Evolutionary conservation across 768 basidiomycete genomes (phyloP), one percentile per base, ranked within the genome.

Genomic region (Lactarius indigo): DNA sequence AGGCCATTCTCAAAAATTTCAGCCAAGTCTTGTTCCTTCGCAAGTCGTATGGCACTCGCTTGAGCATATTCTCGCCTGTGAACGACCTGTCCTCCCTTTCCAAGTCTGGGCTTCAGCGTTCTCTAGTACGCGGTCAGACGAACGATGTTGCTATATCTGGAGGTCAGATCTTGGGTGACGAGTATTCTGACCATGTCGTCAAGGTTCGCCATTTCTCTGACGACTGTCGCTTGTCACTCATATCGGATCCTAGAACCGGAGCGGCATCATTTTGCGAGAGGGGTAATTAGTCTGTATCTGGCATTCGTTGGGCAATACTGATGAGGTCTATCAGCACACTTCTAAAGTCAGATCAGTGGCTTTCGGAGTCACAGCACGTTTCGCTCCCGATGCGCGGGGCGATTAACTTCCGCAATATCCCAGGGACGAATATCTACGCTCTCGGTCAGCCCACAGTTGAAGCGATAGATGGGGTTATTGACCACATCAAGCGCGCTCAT

Each of bases 181-280:
- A 99, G 75, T 98, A 94, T 80, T 94, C 93, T 3, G 91, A 92
- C 50, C 92, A 96, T 74, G 94, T 98, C 55, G 87, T 99, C 37
- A 90, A 90, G 82, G 92, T 91, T 65, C 33, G 81, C 33, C n/a
- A 8, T 47, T 56, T 60, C 20, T 5, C 15, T 39, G 17, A 50
- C 20, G 18, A 31, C 8, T 31, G 31, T 17, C n/a, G 9, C 23
- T 18, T 9, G 28, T 6, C 20, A 31, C 13, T 59, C 37, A 58
- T 59, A 66, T 35, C 23, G 31, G 17, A 41, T 66, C 52, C 64
- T 72, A 95, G 88, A 91, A 95, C 73, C 90, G 97, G 13, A 89
- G 87, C 65, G 97, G 97, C 0, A 93, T 99, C 74, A 97, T 98
- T 72, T 79, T 99, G 18, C 87, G 97, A 52, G 90, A 96, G 74